A percentile compares a stretch with the other conserved stretches of the same genome.
Evolutionary conservation across 345 rosid species (phyloP).

Genomic region (Aquilaria yunnanensis): DNA sequence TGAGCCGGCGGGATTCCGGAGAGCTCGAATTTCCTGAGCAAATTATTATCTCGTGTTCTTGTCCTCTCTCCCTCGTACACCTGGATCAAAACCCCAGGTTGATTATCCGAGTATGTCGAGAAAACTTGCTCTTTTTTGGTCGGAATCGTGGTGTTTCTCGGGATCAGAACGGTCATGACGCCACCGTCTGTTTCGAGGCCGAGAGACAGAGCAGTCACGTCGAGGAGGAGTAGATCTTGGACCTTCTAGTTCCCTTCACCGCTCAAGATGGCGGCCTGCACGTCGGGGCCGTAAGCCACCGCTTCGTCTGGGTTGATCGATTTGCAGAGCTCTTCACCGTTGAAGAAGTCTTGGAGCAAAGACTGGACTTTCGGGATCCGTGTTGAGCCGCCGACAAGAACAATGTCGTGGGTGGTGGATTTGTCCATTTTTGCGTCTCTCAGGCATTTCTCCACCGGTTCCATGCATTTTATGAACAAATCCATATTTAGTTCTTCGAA

Average conservation of each 20-base stretch:
- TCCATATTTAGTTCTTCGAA: conserved; percentile 52
- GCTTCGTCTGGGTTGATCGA: conserved; percentile 15
- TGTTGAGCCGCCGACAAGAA: conserved; percentile 54
- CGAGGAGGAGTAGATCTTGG: conserved; percentile 3
- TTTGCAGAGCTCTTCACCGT: conserved; percentile 13
- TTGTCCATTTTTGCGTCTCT: conserved; percentile 51
- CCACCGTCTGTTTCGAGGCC: conserved; percentile 75
- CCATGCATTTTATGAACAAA: conserved; percentile 48
- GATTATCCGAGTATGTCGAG: conserved; percentile 24
- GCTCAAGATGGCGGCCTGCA: conserved; percentile 18
- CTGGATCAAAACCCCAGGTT: conserved; percentile 25
- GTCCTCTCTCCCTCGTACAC: conserved; percentile 26
- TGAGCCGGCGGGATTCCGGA: conserved; percentile 42
- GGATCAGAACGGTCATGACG: conserved; percentile 67
- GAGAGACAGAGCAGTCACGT: conserved; percentile 49
- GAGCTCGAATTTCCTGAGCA: conserved; percentile 37
- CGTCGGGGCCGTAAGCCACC: conserved; percentile 14
- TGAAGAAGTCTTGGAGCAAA: conserved; percentile 16
- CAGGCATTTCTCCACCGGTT: conserved; percentile 45
- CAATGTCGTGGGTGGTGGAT: conserved; percentile 37
- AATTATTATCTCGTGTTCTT: conserved; percentile 27
- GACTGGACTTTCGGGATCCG: conserved; percentile 43
- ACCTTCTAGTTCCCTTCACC: conserved; percentile 16
- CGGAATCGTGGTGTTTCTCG: conserved; percentile 42
- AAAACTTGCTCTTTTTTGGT: conserved; percentile 31